Evolutionary conservation across 2,329 filamentous ascomycete species (phyloP), one percentile per base, ranked within the genome.

Genomic region (Beauveria sp.): DNA sequence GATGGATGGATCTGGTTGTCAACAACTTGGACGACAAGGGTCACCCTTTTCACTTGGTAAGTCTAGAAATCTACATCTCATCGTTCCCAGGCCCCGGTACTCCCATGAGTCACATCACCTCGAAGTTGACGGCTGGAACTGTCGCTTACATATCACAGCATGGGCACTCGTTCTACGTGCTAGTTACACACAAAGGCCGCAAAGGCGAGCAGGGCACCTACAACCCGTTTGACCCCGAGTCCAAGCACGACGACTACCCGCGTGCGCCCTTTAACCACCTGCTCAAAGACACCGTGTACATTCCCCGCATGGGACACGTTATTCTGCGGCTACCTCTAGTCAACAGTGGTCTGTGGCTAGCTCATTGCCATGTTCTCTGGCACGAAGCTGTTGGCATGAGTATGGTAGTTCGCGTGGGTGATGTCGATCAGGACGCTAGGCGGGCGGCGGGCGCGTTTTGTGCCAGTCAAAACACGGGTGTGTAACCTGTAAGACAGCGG

Each of bases 1-100:
- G 64, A 40, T 82, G 79, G 78, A 68, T 80, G 3, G 79, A 81
- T 64, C 64, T 81, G 1, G 71, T 80, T 2, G 68, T 81, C 52
- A 82, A 82, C 64, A 82, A 82, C 60, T 68, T 80, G 10, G 79
- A 82, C 61, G 79, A 81, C 43, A 77, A 76, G 6, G 69, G 73
- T 0, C 80, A 82, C 65, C 79, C 80, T 0, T 81, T 81, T 63
- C 80, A 82, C 65, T 63, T 82, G 43, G 76, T 78, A 69, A 16
- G 56, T 45, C 7, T 10, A 14, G 22, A 61, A 67, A 16, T 6
- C 31, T 12, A 2, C 12, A 38, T 38, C 34, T 38, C 34, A 38
- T 38, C 14, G 34, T 38, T 34, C 14, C 5, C 34, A 38, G 34
- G 34, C 34, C 12, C 34, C 14, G 34, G 34, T 14, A 38, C 34